Evolutionary conservation across 1,139 yeast genomes (phyloP).

Genomic region (Petasospora fabianii): DNA sequence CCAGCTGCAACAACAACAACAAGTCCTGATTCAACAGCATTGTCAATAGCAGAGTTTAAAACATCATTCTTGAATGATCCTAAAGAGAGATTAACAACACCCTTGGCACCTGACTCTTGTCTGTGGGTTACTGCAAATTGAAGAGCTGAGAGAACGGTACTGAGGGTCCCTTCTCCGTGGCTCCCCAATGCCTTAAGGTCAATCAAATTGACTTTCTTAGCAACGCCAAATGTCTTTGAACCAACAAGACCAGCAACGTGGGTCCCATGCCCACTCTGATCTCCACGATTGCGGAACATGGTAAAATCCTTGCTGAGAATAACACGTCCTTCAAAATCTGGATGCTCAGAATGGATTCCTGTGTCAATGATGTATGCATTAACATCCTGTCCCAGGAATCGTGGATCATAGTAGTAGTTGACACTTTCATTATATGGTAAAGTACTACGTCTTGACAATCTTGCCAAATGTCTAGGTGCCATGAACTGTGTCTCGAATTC

Average conservation of each 20-base stretch:
- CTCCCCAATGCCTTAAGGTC: conserved; percentile 73
- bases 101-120: conserved; percentile 36
- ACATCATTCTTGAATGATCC: conserved; percentile 68
- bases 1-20: conserved; percentile 88
- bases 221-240: conserved; percentile 72
- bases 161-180: conserved; percentile 64
- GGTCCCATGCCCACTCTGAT: conserved; percentile 70
- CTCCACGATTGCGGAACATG: conserved; percentile 56
- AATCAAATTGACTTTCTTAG: conserved; percentile 62
- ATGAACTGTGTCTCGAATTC: conserved; percentile 37
- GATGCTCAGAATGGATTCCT: conserved; percentile 52
- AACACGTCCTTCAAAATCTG: conserved; percentile 60
- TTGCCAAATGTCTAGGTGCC: conserved; percentile 68
- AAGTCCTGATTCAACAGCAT: conserved; percentile 70
- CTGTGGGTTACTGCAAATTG: conserved; percentile 70
- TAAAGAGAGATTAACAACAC: conserved; percentile 76
- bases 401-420: conserved; percentile 39
- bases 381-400: conserved; percentile 43
- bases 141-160: conserved; percentile 67
- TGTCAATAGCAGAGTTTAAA: conserved; percentile 69
- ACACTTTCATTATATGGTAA: conserved; percentile 30
- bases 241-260: conserved; percentile 91
- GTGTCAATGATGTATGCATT: conserved; percentile 72
- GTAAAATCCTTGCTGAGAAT: conserved; percentile 53
- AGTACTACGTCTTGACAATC: conserved; percentile 50